Base-by-base conservation (phyloP, 768 basidiomycete species). In the Mycena galericulata region DNA sequence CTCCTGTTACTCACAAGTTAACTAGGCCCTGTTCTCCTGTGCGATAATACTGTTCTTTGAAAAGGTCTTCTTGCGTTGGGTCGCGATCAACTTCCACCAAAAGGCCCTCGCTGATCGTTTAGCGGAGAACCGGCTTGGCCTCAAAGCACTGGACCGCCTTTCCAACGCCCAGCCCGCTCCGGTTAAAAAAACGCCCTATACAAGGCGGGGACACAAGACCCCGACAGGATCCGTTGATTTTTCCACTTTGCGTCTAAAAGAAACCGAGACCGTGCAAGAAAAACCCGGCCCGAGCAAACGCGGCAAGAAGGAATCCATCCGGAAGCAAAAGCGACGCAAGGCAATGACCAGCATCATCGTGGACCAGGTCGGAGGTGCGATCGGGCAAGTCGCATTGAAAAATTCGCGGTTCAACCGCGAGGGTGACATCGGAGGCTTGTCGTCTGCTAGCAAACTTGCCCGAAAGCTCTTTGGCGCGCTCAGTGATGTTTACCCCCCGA, bases 31-130 rank as follows among this genome's bases (percentile, higher is more conserved):
- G 20, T 87, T 87, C 60, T 77, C 84, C 3, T 75, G 82, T 27
- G 79, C 81, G 22, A 80, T 85, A 29, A 79, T 87, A 26, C 72
- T 86, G 20, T 78, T 86, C 11, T 75, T 76, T 9, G 84, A 87
- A 57, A 86, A 85, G 56, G 41, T 70, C 14, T 89, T 91, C 76
- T 77, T 95, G 34, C 91, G 89, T 72, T 89, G 90, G 67, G 88
- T 94, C 49, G 92, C 93, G 30, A 93, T 93, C 79, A 92, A 88
- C 71, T 95, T 94, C 75, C 92, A 94, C 75, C 85, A 88, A 69
- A 91, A 87, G 62, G 92, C 92, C 2, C 86, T 94, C 24, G 88
- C 91, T 12, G 92, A 94, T 61, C 89, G 92, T 40, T 79, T 94
- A 18, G 81, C 83, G 10, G 92, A 92, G 77, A 94, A 94, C 71